Evolutionary conservation across 108 stramenopile genomes (phyloP).

Genomic region (Discostella pseudostelligera): DNA sequence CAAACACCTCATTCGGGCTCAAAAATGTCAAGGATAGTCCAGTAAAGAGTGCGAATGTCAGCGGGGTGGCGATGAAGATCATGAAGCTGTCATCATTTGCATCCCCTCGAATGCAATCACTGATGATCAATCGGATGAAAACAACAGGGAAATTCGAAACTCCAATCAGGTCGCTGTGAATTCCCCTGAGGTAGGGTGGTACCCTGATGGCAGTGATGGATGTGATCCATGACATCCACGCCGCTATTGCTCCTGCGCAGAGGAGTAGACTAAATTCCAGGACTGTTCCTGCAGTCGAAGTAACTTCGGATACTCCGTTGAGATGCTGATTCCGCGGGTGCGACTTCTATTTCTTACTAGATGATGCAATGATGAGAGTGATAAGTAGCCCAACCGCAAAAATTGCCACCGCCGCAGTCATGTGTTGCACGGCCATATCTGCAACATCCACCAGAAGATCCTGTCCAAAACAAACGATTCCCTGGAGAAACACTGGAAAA

Average conservation of each 20-base stretch:
- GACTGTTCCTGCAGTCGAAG: background rate
- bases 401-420: slow-evolving; percentile 10
- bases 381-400: slow-evolving; percentile 22
- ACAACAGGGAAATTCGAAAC: slow-evolving; percentile 16
- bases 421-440: slow-evolving; percentile 11
- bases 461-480: background rate
- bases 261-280: background rate
- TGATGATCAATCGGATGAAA: background rate
- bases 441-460: slow-evolving; percentile 1
- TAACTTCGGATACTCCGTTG: background rate
- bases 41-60: background rate
- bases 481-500: slow-evolving; percentile 7
- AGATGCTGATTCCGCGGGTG: background rate
- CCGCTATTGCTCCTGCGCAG: background rate
- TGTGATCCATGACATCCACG: background rate
- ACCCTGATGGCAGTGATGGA: background rate
- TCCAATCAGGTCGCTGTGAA: slow-evolving; percentile 15
- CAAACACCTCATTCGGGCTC: slow-evolving; percentile 2
- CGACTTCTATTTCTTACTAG: background rate
- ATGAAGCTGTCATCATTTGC: background rate
- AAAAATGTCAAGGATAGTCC: slow-evolving; percentile 3
- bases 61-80: background rate
- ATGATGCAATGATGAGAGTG: slow-evolving; percentile 13
- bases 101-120: background rate
- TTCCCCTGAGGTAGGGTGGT: slow-evolving; percentile 10